Evolutionary conservation across 2,329 filamentous ascomycete species (phyloP).

Genomic region (Madurella fahalii): DNA sequence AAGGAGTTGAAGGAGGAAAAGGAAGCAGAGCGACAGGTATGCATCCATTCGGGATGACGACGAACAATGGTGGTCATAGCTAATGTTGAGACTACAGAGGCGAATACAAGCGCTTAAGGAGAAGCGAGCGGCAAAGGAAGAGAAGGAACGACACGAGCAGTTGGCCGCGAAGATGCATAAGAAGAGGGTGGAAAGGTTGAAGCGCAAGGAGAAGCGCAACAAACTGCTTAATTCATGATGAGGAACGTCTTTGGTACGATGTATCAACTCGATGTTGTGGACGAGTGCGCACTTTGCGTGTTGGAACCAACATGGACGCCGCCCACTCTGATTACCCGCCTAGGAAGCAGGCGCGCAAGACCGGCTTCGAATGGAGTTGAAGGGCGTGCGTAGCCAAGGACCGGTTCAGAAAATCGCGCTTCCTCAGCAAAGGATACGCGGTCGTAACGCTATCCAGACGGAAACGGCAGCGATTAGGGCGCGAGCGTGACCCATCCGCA

Average conservation of each 20-base stretch:
- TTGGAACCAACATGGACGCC: neutral
- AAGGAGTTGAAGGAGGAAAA: constrained; percentile 96
- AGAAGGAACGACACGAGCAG: constrained; percentile 87
- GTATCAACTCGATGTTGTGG: neutral
- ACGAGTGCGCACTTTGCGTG: neutral
- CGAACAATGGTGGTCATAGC: neutral
- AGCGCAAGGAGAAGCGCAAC: constrained; percentile 94
- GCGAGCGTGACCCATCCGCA: too few relatives aligned
- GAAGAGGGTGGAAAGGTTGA: constrained; percentile 88
- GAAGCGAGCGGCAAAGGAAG: constrained; percentile 81
- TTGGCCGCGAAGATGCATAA: constrained; percentile 97
- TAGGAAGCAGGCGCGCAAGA: neutral
- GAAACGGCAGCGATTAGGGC: too few relatives aligned
- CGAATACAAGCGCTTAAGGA: constrained; percentile 78
- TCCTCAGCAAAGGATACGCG: too few relatives aligned
- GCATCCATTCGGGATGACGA: constrained; percentile 23
- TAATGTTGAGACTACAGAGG: constrained; percentile 46
- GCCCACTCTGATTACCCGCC: neutral
- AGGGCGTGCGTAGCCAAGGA: too few relatives aligned
- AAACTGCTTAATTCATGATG: constrained; percentile 67
- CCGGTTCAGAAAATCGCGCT: too few relatives aligned
- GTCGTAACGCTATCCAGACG: too few relatives aligned
- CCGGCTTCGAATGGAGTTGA: too few relatives aligned
- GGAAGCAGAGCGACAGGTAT: constrained; percentile 78
- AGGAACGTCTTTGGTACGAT: neutral